Percentiles rank a stretch among this genome's conserved stretches.
Evolutionary conservation across 352 stramenopile genomes (phyloP).

Genomic region (Aphanomyces invadans): DNA sequence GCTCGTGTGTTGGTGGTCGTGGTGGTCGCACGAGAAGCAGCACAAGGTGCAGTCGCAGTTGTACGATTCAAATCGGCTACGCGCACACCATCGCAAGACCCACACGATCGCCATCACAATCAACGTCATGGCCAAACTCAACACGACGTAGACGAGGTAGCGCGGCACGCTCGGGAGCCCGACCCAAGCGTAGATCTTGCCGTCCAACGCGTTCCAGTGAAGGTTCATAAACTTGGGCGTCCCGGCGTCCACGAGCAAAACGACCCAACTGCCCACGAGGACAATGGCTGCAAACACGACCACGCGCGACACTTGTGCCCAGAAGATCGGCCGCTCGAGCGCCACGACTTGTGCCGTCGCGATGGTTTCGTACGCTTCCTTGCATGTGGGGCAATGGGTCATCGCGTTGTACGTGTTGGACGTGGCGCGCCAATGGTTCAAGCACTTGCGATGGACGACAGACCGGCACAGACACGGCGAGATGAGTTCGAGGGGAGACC

Average conservation of each 20-base stretch:
- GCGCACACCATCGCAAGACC: too few relatives aligned
- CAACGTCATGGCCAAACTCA: background rate
- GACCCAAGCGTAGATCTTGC: conserved; percentile 12
- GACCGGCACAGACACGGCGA: conserved; percentile 11
- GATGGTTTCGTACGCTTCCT: background rate
- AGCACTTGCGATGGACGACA: conserved; percentile 10
- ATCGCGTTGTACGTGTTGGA: conserved; percentile 12
- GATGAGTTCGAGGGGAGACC: conserved; percentile 14
- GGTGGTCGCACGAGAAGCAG: too few relatives aligned
- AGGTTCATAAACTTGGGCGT: conserved; percentile 12
- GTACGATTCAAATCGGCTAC: too few relatives aligned
- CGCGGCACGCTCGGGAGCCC: conserved; percentile 11
- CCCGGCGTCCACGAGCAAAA: conserved; percentile 15
- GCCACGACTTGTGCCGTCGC: background rate
- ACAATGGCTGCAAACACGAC: conserved; percentile 4
- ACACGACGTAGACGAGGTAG: conserved; percentile 7
- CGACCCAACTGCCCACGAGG: too few relatives aligned
- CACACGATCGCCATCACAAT: too few relatives aligned
- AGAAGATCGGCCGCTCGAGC: background rate
- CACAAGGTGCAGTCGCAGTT: too few relatives aligned
- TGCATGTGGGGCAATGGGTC: conserved; percentile 9
- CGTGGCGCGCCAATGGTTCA: background rate
- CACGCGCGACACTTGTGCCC: background rate
- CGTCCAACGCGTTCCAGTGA: conserved; percentile 21
- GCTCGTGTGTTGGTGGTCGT: too few relatives aligned